Percentiles rank a stretch among this genome's conserved stretches.
Conservation (phyloP, 1,284 basidiomycete species). For the Heterobasidion occidentale region DNA sequence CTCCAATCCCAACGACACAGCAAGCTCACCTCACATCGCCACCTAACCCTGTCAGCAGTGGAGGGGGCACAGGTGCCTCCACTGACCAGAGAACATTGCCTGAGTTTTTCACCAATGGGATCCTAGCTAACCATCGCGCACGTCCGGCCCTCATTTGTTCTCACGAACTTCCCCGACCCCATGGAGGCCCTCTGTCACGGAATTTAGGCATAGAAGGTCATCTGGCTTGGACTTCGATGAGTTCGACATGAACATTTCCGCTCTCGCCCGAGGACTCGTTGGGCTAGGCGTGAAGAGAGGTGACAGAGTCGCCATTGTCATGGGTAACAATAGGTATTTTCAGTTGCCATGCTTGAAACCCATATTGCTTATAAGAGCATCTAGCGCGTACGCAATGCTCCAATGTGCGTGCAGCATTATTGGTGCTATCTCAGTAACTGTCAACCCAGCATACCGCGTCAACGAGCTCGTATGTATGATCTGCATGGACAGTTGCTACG, state of each 20-base stretch:
- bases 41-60: conserved; percentile 36
- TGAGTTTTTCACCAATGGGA: conserved; percentile 50
- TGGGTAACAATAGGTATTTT: conserved; percentile 75
- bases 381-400: conserved; percentile 68
- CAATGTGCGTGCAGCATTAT: conserved; percentile 81
- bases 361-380: background rate
- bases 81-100: conserved; percentile 56
- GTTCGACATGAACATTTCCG: conserved; percentile 59
- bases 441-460: conserved; percentile 76
- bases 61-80: conserved; percentile 55
- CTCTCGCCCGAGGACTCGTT: conserved; percentile 65
- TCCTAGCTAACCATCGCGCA: conserved; percentile 40
- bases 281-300: conserved; percentile 68
- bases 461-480: conserved; percentile 53
- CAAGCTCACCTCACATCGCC: background rate
- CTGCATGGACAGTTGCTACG: background rate
- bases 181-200: conserved; percentile 48
- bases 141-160: conserved; percentile 62
- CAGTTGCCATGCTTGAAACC: background rate
- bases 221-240: conserved; percentile 68
- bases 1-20: background rate
- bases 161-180: conserved; percentile 47
- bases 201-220: conserved; percentile 41
- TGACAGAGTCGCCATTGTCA: conserved; percentile 73
- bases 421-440: conserved; percentile 73